These are phyloP conservation scores for Fomes fomentarius DNA, from an alignment of 1,284 basidiomycete genomes.

Conservation along the genomic window DNA sequence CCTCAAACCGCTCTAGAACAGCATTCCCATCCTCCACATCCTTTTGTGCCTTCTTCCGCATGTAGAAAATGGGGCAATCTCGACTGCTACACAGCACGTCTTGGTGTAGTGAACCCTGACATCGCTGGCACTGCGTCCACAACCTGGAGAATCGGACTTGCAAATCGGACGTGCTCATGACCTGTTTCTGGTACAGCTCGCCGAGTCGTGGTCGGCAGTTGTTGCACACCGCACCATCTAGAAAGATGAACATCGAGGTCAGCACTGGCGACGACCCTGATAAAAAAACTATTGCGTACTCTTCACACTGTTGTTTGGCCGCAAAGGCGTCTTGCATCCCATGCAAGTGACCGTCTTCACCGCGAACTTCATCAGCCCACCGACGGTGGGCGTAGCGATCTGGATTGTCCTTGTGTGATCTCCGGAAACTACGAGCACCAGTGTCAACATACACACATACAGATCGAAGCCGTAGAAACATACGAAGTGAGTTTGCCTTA, in stretches of 20 bases:
- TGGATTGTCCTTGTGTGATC: slow-evolving; percentile 93
- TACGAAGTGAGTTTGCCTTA: slow-evolving; percentile 82
- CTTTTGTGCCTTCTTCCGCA: slow-evolving; percentile 95
- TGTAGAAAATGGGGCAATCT: slow-evolving; percentile 98
- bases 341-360: slow-evolving; percentile 93
- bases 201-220: slow-evolving; percentile 86
- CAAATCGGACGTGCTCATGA: slow-evolving; percentile 67
- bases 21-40: slow-evolving; percentile 86
- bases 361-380: slow-evolving; percentile 96
- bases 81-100: slow-evolving; percentile 97
- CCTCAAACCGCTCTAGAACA: slow-evolving; percentile 83
- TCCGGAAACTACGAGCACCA: slow-evolving; percentile 71
- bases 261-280: neutral
- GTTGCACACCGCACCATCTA: slow-evolving; percentile 91
- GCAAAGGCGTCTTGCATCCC: slow-evolving; percentile 89
- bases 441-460: neutral
- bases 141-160: slow-evolving; percentile 91
- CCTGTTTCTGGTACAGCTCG: slow-evolving; percentile 91
- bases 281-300: slow-evolving; percentile 47
- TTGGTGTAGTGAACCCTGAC: slow-evolving; percentile 95
- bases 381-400: slow-evolving; percentile 92
- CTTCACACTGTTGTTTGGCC: slow-evolving; percentile 67
- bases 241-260: neutral
- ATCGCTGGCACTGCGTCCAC: slow-evolving; percentile 97
- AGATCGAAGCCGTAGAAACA: no score